These are phyloP conservation scores for Hypomyces rosellus DNA, from an alignment of 2,329 filamentous ascomycete genomes.

Conservation along the genomic window DNA sequence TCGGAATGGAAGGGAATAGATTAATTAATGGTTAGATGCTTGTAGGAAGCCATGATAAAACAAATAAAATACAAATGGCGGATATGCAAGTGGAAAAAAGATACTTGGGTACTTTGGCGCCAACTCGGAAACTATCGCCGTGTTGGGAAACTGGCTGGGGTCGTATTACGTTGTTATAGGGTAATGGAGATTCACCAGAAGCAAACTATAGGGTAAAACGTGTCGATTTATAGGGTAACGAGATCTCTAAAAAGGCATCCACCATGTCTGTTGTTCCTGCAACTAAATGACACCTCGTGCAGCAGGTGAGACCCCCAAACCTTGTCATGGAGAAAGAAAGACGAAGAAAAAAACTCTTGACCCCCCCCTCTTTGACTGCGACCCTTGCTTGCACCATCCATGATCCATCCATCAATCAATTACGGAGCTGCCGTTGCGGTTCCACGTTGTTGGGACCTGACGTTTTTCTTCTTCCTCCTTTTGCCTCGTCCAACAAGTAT, in stretches of 20 bases:
- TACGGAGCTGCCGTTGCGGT: background rate
- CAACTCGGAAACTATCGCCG: background rate
- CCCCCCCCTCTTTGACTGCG: no score
- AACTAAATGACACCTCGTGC: no score
- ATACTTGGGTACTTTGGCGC: no score
- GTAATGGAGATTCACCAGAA: slow-evolving; percentile 14
- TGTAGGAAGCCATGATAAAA: no score
- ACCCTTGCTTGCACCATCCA: background rate
- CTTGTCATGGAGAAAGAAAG: background rate
- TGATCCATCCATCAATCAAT: no score
- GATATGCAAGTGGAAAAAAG: no score
- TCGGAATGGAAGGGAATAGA: no score
- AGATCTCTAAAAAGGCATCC: background rate
- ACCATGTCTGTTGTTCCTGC: background rate
- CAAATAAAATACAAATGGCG: no score
- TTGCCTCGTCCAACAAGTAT: background rate
- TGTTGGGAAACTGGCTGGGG: slow-evolving; percentile 1
- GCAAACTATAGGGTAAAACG: slow-evolving; percentile 13
- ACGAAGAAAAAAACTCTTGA: background rate
- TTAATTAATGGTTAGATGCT: no score
- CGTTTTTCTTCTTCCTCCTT: background rate
- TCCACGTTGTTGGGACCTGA: background rate
- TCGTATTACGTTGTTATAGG: slow-evolving; percentile 25
- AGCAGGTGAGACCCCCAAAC: background rate
- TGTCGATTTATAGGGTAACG: slow-evolving; percentile 11